These are phyloP conservation scores for Aureobasidium sp. DNA, from an alignment of 2,329 filamentous ascomycete genomes.

Conservation along the genomic window DNA sequence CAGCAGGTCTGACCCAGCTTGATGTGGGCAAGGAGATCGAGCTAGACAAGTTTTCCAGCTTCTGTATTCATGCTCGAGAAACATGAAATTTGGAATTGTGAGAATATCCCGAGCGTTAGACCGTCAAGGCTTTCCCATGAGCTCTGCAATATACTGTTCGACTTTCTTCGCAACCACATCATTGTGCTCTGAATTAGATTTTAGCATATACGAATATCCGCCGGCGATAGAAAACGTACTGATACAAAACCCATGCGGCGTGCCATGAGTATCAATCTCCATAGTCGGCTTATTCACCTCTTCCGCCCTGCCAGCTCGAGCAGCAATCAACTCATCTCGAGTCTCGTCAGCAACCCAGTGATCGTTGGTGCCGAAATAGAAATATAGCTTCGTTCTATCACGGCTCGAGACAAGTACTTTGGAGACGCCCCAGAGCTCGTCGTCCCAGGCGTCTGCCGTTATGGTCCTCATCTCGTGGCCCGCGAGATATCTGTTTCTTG, in stretches of 20 bases:
- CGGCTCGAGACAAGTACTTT: not conserved
- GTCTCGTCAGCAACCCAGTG: slow-evolving; percentile 56
- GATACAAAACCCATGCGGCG: slow-evolving; percentile 56
- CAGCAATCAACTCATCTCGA: slow-evolving; percentile 47
- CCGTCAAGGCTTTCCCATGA: not conserved
- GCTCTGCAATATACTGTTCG: slow-evolving; percentile 36
- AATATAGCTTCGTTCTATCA: slow-evolving; percentile 42
- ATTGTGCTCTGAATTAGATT: slow-evolving; percentile 34
- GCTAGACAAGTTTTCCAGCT: too few species aligned
- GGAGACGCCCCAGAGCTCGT: slow-evolving; percentile 51
- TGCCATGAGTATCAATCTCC: slow-evolving; percentile 47
- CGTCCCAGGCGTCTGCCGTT: slow-evolving; percentile 49
- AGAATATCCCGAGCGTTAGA: not conserved
- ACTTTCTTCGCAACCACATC: slow-evolving; percentile 46
- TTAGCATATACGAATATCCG: too few species aligned
- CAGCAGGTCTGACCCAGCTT: not conserved
- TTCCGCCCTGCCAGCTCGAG: slow-evolving; percentile 32
- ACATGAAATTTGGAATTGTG: too few species aligned
- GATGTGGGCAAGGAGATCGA: too few species aligned
- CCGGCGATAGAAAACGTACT: slow-evolving; percentile 37
- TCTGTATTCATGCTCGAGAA: too few species aligned
- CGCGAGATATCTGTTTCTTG: slow-evolving; percentile 39
- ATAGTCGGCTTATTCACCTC: slow-evolving; percentile 43
- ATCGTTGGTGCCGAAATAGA: slow-evolving; percentile 54
- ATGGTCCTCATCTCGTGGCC: slow-evolving; percentile 53